Percentiles rank a stretch among this genome's conserved stretches.
phyloP scores from a whole-genome alignment of 1,284 basidiomycete genomes.

The Pseudozyma pruni region DNA sequence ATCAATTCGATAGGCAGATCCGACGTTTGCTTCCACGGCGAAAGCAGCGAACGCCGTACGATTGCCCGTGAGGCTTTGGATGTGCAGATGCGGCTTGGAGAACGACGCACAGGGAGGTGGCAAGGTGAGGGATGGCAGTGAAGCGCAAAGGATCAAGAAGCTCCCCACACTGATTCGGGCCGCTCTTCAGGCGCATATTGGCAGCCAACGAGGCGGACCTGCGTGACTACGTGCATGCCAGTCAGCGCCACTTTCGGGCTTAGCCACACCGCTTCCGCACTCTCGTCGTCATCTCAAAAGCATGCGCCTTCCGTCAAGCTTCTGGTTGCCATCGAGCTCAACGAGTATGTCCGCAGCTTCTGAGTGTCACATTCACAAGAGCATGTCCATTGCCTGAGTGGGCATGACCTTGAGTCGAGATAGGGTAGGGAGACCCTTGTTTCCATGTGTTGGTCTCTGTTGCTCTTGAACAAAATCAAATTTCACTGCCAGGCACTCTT shows the following conservation, averaged over 20 bases:
- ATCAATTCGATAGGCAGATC: too few relatives aligned
- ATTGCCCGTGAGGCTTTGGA: too few relatives aligned
- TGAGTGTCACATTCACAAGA: neutral
- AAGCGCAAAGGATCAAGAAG: too few relatives aligned
- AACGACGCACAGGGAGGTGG: too few relatives aligned
- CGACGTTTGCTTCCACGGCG: neutral
- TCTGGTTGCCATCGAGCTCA: too few relatives aligned
- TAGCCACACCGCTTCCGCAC: too few relatives aligned
- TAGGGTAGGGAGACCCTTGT: neutral
- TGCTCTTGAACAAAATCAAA: neutral
- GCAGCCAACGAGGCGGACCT: constrained; percentile 2
- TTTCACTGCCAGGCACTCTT: neutral
- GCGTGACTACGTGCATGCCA: constrained; percentile 8
- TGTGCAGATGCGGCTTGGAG: too few relatives aligned
- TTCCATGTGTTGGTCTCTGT: constrained; percentile 5
- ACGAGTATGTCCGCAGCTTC: neutral
- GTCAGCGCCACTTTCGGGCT: constrained; percentile 1
- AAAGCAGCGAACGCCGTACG: too few relatives aligned
- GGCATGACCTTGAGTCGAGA: too few relatives aligned
- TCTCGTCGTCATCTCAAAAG: too few relatives aligned
- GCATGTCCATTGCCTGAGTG: too few relatives aligned
- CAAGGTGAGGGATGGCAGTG: too few relatives aligned
- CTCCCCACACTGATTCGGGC: neutral
- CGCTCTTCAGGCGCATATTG: neutral
- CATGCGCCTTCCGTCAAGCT: neutral